Base-by-base conservation (phyloP, 2,329 filamentous ascomycete genomes). In the Ophioceras dolichostomum region DNA sequence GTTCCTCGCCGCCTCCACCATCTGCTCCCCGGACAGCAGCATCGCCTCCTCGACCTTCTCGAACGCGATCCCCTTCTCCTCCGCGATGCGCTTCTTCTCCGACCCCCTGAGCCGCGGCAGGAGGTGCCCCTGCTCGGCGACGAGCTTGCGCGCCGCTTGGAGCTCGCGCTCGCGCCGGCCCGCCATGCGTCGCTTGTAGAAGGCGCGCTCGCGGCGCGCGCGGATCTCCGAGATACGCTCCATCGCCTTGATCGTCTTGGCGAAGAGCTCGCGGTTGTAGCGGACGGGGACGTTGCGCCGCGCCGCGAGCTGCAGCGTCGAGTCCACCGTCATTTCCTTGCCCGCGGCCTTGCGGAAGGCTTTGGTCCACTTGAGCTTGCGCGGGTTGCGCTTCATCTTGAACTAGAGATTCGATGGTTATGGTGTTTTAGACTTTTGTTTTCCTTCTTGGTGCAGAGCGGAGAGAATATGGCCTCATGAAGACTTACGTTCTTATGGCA, bases 351-450 rank as follows among this genome's bases (percentile, higher is more conserved):
- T 81, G 54, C 87, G 82, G 73, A 88, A 89, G 37, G 85, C 79
- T 70, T 95, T 94, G 44, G 89, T 95, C 91, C 89, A 95, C 63
- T 87, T 91, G 50, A 96, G 76, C 63, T 95, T 94, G 58, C 89
- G 79, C 26, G 89, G 88, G 65, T 96, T 95, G 48, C 91, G 80
- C 82, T 94, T 94, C 85, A 94, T 94, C 66, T 93, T 91, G 76
- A 93, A 94, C 70, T 77, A 47, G n/a, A n/a, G n/a, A n/a, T n/a
- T n/a, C n/a, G n/a, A n/a, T n/a, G n/a, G n/a, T n/a, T n/a, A n/a
- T n/a, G n/a, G n/a, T n/a, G n/a, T n/a, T n/a, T n/a, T n/a, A n/a
- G n/a, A n/a, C n/a, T n/a, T n/a, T n/a, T n/a, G n/a, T n/a, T n/a
- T n/a, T n/a, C n/a, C n/a, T n/a, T n/a, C n/a, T n/a, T n/a, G n/a